phyloP scores from a whole-genome alignment of 2,329 filamentous ascomycete genomes.

The Hypoxylon sp. region DNA sequence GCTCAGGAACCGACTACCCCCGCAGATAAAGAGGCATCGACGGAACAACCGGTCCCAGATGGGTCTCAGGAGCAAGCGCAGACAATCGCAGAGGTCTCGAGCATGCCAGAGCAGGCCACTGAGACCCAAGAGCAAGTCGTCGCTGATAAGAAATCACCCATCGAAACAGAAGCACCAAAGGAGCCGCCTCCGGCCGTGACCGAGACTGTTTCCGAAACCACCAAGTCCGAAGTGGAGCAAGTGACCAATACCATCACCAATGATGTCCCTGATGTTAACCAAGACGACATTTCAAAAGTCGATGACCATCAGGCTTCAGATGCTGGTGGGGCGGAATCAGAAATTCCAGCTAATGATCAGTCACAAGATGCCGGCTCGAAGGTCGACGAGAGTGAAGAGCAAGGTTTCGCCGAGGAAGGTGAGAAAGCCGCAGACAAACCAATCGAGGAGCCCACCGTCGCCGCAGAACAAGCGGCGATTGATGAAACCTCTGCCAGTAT shows the following conservation, averaged over 20 bases:
- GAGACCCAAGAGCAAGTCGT: background rate
- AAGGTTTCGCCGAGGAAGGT: background rate
- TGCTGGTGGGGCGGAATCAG: background rate
- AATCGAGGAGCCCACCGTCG: background rate
- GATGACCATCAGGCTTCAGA: background rate
- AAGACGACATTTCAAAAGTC: background rate
- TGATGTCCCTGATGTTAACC: background rate
- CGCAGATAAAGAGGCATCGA: background rate
- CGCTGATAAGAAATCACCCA: background rate
- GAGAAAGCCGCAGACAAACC: conserved; percentile 6
- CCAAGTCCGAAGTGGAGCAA: conserved; percentile 13
- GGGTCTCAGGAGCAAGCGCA: background rate
- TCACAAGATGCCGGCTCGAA: background rate
- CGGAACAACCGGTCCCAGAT: background rate
- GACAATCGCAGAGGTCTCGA: background rate
- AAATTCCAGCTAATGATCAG: background rate
- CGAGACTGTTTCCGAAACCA: background rate
- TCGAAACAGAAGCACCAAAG: background rate
- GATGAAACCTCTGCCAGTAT: background rate
- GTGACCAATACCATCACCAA: background rate
- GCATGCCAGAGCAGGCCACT: background rate
- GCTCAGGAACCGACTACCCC: background rate
- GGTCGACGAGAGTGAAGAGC: background rate
- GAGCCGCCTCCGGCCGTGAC: background rate
- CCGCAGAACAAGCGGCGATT: background rate